Evolutionary conservation across 768 basidiomycete species (phyloP).

Genomic region (Rickenella mellea): DNA sequence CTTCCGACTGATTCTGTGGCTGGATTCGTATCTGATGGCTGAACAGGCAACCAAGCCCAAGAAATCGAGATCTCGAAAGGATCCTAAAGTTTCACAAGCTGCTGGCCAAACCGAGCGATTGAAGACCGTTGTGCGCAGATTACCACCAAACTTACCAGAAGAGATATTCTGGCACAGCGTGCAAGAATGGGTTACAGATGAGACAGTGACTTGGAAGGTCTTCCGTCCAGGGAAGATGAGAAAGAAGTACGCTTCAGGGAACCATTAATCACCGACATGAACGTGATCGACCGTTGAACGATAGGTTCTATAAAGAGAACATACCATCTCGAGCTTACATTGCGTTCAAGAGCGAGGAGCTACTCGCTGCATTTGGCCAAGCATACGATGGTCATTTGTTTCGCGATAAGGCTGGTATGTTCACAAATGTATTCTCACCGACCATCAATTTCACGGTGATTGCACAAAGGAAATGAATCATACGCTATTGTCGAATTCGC

Average conservation of each 20-base stretch:
- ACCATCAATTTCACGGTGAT: background rate
- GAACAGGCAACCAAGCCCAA: slow-evolving; percentile 1
- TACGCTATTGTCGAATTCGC: slow-evolving; percentile 90
- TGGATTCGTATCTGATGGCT: too few relatives aligned
- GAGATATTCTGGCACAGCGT: slow-evolving; percentile 92
- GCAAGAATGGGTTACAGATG: slow-evolving; percentile 70
- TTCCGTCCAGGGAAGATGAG: slow-evolving; percentile 62
- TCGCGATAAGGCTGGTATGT: slow-evolving; percentile 80
- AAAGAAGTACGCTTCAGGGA: slow-evolving; percentile 49
- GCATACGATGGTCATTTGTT: slow-evolving; percentile 91
- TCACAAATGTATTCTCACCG: background rate
- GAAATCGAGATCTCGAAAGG: background rate
- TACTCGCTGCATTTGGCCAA: slow-evolving; percentile 62
- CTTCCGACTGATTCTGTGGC: too few relatives aligned
- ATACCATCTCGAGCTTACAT: slow-evolving; percentile 86
- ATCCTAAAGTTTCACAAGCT: background rate
- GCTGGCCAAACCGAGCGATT: slow-evolving; percentile 42
- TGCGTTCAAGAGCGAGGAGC: slow-evolving; percentile 71
- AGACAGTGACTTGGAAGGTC: slow-evolving; percentile 56
- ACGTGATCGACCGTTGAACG: background rate
- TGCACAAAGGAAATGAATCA: slow-evolving; percentile 66
- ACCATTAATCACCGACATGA: background rate
- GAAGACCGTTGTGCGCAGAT: slow-evolving; percentile 79
- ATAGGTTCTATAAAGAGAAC: slow-evolving; percentile 75
- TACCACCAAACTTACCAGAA: slow-evolving; percentile 90